Base-by-base conservation (phyloP, 768 basidiomycete genomes). In the Boletus tomentosulus region DNA sequence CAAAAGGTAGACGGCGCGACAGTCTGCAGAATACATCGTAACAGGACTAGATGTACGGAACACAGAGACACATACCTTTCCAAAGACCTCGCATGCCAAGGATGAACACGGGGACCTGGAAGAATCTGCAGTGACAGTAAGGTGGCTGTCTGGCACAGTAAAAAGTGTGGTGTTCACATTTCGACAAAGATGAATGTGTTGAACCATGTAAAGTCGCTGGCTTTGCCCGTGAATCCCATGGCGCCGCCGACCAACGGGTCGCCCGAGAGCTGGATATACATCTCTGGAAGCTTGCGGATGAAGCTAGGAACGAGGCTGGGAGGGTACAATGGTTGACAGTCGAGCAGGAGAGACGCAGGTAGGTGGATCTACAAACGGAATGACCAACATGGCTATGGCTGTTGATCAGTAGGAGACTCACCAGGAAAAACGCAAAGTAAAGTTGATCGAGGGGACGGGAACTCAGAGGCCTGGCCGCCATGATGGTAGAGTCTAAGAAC, bases 61-160 rank as follows among this genome's bases (percentile, higher is more conserved):
- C n/a, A 7, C 8, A 3, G 27, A 19, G 3, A 25, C 41, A 27
- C 24, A 30, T 58, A 79, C 87, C 79, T 61, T 72, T 76, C 76
- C 78, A 85, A 12, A 89, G 72, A 0, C 78, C 83, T 13, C 72
- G 71, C 43, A 80, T 76, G 12, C 86, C 88, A n/a, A 92, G 54
- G 42, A 91, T 60, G 64, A 92, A 92, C 0, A 85, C 78, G 0
- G 92, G 92, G 0, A 92, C 69, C 64, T 92, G 91, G 66, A 88
- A 86, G 46, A 81, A 56, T 15, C 85, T 49, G 33, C 0, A 30
- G 13, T 13, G 34, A 11, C 22, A 37, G n/a, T 53, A 37, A 33
- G 39, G n/a, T 19, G 60, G 45, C 24, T 24, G 6, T n/a, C 34
- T 24, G 13, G 19, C 19, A 25, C 37, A 38, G 38, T 27, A 19